Evolutionary conservation across 2,329 filamentous ascomycete species (phyloP), one percentile per base, ranked within the genome.

Genomic region (Nemania sp.): DNA sequence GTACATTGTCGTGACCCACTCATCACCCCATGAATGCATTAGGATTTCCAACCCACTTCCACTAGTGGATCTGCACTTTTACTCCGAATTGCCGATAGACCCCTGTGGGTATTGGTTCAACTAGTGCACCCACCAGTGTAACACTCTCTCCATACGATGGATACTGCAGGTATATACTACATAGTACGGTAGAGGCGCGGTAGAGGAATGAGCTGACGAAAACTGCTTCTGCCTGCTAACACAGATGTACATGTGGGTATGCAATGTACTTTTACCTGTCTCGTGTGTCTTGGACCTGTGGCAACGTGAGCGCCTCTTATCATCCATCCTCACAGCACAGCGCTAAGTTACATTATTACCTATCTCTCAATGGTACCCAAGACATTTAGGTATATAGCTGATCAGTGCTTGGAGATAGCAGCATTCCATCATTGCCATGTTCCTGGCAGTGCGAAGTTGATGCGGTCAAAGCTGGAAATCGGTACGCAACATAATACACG

Each of bases 161-260:
- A 20, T 25, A n/a, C n/a, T n/a, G n/a, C n/a, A 29, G 15, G 45
- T 32, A 47, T 5, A 10, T 46, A 46, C 25, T 29, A 7, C 25
- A 3, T 29, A 29, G 25, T 29, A 29, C 25, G 7, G 7, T 29
- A 29, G 25, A n/a, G n/a, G n/a, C n/a, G n/a, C n/a, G n/a, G 25
- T 34, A 32, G 32, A 17, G 50, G 18, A 15, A 53, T 29, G 51
- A n/a, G 51, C 60, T 63, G 56, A 60, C 60, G 57, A 18, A 50
- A 54, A 53, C 50, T 32, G 40, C 48, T 54, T 60, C 56, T 60
- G 57, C 57, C 57, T 60, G 4, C 25, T 29, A 29, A 29, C 25
- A 29, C 7, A 29, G 4, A 29, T 29, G 17, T 40, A 40, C 37
- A 52, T 42, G 12, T n/a, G 9, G 15, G 7, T 12, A 25, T 29